These are phyloP conservation scores for Botrytis fragariae DNA, from an alignment of 2,329 filamentous ascomycete genomes.

Conservation along the genomic window DNA sequence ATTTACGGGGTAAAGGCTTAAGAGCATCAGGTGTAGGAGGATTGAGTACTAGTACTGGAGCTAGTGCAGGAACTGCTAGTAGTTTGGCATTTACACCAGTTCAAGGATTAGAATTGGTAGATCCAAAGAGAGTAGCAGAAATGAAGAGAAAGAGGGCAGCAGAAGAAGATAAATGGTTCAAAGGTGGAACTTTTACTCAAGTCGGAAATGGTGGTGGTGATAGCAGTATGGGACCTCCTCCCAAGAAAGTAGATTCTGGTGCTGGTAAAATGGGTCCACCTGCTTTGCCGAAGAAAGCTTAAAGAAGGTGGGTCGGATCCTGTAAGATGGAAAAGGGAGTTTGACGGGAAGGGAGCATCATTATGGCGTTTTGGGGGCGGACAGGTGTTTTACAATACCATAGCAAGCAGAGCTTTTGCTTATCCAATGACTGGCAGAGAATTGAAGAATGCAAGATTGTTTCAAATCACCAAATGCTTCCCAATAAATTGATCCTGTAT, in stretches of 20 bases:
- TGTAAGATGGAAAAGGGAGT: constrained; percentile 1
- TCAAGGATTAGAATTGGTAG: constrained; percentile 90
- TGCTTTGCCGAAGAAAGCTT: constrained; percentile 29
- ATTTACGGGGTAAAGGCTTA: constrained; percentile 69
- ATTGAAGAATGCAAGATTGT: background rate
- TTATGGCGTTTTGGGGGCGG: background rate
- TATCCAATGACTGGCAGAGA: background rate
- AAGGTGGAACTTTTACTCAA: constrained; percentile 94
- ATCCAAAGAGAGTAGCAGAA: constrained; percentile 87
- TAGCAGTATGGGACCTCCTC: constrained; percentile 73
- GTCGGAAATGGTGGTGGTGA: constrained; percentile 53
- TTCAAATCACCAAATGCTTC: background rate
- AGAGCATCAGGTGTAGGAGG: constrained; percentile 79
- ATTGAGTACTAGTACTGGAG: constrained; percentile 50
- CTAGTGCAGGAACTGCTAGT: constrained; percentile 70
- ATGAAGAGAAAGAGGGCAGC: constrained; percentile 87
- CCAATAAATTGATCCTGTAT: background rate
- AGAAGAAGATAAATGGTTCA: constrained; percentile 95
- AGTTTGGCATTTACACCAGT: constrained; percentile 91
- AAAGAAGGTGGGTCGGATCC: background rate
- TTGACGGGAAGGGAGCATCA: background rate
- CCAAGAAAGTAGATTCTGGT: constrained; percentile 73
- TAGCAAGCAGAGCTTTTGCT: background rate
- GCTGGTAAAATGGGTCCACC: constrained; percentile 48
- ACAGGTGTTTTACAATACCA: constrained; percentile 4